Conservation (phyloP, 139 green algal species). For the Chlamydomonas eustigma region DNA sequence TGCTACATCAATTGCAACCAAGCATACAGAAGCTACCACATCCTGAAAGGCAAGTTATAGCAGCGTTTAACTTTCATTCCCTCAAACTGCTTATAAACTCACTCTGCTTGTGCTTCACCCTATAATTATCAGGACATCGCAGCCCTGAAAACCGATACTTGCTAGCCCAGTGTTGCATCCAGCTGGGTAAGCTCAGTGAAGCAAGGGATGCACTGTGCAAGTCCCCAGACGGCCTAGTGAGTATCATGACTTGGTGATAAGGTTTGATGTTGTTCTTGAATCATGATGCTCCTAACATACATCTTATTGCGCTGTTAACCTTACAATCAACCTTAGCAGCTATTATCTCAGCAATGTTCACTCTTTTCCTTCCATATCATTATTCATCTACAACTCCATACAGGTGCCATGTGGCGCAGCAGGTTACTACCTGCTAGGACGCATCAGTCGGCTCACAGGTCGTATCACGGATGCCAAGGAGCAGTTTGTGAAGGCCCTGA, state of each 20-base stretch:
- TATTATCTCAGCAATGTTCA: too few species aligned
- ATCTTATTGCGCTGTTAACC: too few species aligned
- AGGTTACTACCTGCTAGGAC: constrained; percentile 76
- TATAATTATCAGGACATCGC: constrained; percentile 29
- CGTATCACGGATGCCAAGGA: constrained; percentile 50
- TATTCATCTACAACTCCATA: constrained; percentile 3
- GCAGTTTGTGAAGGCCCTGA: constrained; percentile 64
- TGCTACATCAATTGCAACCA: constrained; percentile 80
- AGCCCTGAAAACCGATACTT: constrained; percentile 71
- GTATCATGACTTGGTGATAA: too few species aligned
- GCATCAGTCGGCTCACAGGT: constrained; percentile 62
- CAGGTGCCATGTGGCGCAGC: constrained; percentile 19
- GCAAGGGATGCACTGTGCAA: constrained; percentile 68
- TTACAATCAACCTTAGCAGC: too few species aligned
- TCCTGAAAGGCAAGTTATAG: constrained; percentile 67
- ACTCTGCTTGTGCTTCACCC: constrained; percentile 59
- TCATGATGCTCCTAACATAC: too few species aligned
- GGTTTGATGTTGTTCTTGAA: too few species aligned
- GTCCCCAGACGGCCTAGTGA: constrained; percentile 20
- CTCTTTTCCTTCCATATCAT: too few species aligned
- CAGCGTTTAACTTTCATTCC: constrained; percentile 73
- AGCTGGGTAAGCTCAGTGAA: constrained; percentile 74
- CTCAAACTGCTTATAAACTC: constrained; percentile 72
- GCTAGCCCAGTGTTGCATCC: constrained; percentile 72
- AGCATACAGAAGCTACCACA: constrained; percentile 64